These are phyloP conservation scores for Zelopaecilomyces penicillatus DNA, from an alignment of 2,329 filamentous ascomycete genomes.

Conservation along the genomic window DNA sequence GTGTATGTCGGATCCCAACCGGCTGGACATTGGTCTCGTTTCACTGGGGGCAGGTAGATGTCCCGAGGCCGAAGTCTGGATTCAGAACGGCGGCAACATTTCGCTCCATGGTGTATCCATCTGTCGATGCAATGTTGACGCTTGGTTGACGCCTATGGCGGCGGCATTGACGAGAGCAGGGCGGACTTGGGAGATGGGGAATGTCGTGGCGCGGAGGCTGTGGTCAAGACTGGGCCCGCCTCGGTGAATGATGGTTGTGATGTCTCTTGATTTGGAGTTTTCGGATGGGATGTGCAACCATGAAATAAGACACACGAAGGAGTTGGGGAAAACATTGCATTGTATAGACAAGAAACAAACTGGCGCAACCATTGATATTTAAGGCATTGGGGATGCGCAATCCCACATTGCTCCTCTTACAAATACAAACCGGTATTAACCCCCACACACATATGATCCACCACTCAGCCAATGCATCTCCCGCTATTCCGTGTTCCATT, in stretches of 20 bases:
- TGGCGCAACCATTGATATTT: too few relatives aligned
- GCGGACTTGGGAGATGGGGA: slow-evolving; percentile 4
- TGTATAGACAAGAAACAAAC: too few relatives aligned
- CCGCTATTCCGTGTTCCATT: too few relatives aligned
- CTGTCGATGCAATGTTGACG: slow-evolving; percentile 6
- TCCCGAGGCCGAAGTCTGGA: slow-evolving; percentile 8
- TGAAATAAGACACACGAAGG: too few relatives aligned
- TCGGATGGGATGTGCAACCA: too few relatives aligned
- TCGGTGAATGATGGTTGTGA: not conserved
- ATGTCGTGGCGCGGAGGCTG: slow-evolving; percentile 8
- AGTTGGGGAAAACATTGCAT: too few relatives aligned
- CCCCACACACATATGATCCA: too few relatives aligned
- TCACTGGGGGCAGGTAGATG: slow-evolving; percentile 2
- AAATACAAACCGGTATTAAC: too few relatives aligned
- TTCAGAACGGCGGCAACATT: slow-evolving; percentile 5
- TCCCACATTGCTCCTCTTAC: too few relatives aligned
- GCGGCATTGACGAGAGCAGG: slow-evolving; percentile 4
- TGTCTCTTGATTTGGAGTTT: too few relatives aligned
- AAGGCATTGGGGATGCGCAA: too few relatives aligned
- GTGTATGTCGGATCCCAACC: not conserved
- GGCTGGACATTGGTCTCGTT: slow-evolving; percentile 8
- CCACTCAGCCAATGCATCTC: too few relatives aligned
- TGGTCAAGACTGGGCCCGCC: slow-evolving; percentile 5
- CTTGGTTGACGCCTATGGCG: slow-evolving; percentile 8
- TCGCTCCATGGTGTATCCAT: slow-evolving; percentile 5